Base-by-base conservation (phyloP, 2,329 filamentous ascomycete genomes). In the Rugonectria rugulosa region DNA sequence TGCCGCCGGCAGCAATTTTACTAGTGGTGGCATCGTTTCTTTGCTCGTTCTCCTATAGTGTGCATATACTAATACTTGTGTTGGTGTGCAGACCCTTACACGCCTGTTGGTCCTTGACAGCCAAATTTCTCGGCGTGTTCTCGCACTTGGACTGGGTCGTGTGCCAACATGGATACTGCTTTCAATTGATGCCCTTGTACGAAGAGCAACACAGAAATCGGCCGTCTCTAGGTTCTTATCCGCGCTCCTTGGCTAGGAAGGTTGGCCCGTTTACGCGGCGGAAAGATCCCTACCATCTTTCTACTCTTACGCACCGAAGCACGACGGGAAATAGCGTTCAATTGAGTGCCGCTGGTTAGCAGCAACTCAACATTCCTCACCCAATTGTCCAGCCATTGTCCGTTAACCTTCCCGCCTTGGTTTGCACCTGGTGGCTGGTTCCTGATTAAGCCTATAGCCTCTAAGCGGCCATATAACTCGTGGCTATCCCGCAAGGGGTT, bases 401-500 rank as follows among this genome's bases (percentile, higher is more conserved):
- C 40, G 10, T 37, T 42, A 38, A 42, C 44, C 19, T 42, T 54
- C 34, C 36, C 51, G 37, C 38, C 38, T 54, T 38, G 23, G 17
- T 24, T 42, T 32, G 37, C 27, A 31, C 31, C 36, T 15, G 20
- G 17, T 19, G 29, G 27, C 17, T 31, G 44, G 51, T 54, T 54
- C 51, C 51, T 54, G 51, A 48, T 48, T 43, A 43, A 48, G 24
- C n/a, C 19, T 24, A 48, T 38, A 23, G 51, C 44, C 44, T 38
- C 51, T 54, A 55, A 62, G 52, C 45, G 46, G 44, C 57, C 53
- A 53, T 63, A 60, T 49, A 49, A 53, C 60, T 62, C 44, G 53
- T 57, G 46, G 54, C 65, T 65, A 67, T 62, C 55, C 64, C 56
- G 45, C 63, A 68, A 62, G 56, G 29, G 61, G 64, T 62, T 65